Percentiles rank a stretch among this genome's conserved stretches.
These are phyloP conservation scores for Oryza brachyantha DNA, from an alignment of 176 grass and related monocot species.

Conservation along the genomic window DNA sequence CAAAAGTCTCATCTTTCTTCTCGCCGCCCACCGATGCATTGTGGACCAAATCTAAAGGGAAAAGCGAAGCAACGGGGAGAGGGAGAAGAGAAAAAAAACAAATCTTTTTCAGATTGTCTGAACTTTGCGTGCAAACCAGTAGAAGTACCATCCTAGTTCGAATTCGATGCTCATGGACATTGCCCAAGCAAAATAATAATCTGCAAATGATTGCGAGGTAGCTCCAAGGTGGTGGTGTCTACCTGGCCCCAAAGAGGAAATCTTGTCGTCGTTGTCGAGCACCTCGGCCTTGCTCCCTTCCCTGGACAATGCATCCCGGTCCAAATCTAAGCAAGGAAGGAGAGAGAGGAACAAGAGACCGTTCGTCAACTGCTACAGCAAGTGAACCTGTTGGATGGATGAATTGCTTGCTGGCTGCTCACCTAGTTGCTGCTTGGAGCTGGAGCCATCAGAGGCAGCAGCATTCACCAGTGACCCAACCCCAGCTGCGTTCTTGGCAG, in stretches of 20 bases:
- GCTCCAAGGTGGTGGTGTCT: not conserved
- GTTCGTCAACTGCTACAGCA: not conserved
- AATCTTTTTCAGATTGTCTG: conserved; percentile 20
- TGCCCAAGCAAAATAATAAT: not conserved
- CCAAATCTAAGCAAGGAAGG: conserved; percentile 37
- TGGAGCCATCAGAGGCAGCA: conserved; percentile 8
- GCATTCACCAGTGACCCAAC: conserved; percentile 18
- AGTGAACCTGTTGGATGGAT: not conserved
- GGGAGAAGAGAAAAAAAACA: not conserved
- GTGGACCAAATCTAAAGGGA: conserved; percentile 29
- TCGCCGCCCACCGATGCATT: conserved; percentile 24
- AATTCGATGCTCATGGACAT: not conserved
- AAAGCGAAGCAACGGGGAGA: not conserved
- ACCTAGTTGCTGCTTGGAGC: conserved; percentile 26
- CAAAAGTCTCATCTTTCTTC: conserved; percentile 17
- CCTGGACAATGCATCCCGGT: conserved; percentile 2
- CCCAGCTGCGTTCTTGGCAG: conserved; percentile 2
- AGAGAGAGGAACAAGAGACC: not conserved
- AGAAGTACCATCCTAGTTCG: not conserved
- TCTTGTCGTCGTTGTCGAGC: conserved; percentile 28
- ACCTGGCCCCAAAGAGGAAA: conserved; percentile 17
- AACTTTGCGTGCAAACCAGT: conserved; percentile 14
- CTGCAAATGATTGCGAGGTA: not conserved
- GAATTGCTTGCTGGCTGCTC: not conserved
- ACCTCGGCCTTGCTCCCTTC: conserved; percentile 40